Conservation (phyloP, 1,139 yeast genomes). For the Blastobotrys petasosporus region DNA sequence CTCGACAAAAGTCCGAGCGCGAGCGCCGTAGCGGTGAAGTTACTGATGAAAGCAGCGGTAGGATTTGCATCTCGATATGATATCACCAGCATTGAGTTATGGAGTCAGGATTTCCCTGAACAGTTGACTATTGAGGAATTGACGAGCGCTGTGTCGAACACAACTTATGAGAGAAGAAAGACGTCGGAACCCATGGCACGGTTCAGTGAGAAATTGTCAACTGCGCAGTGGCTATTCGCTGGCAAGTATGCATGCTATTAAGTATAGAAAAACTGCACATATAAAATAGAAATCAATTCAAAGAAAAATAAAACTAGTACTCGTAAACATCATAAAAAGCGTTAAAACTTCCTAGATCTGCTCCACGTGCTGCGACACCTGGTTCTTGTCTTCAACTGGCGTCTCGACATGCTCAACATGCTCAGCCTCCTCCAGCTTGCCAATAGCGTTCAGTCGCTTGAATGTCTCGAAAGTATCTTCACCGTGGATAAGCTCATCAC, state of each 20-base stretch:
- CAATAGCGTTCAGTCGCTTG: background rate
- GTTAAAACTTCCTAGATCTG: no score
- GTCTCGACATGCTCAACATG: constrained; percentile 1
- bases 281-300: no score
- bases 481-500: constrained; percentile 15
- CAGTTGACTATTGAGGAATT: constrained; percentile 15
- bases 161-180: background rate
- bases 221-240: constrained; percentile 23
- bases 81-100: constrained; percentile 18
- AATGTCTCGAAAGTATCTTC: background rate
- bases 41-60: constrained; percentile 24
- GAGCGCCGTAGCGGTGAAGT: constrained; percentile 13
- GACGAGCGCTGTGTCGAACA: background rate
- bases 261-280: background rate
- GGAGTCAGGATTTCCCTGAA: constrained; percentile 27
- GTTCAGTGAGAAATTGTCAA: constrained; percentile 13
- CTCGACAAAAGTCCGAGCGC: constrained; percentile 8
- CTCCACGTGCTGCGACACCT: no score
- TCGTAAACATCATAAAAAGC: no score
- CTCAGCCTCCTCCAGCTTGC: constrained; percentile 2
- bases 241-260: constrained; percentile 32
- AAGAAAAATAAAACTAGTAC: no score
- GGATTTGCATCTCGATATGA: constrained; percentile 22
- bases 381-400: background rate
- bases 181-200: constrained; percentile 27